A percentile compares a stretch with the other conserved stretches of the same genome.
phyloP scores from a whole-genome alignment of 2,329 filamentous ascomycete species.

The Fusarium hainanense region DNA sequence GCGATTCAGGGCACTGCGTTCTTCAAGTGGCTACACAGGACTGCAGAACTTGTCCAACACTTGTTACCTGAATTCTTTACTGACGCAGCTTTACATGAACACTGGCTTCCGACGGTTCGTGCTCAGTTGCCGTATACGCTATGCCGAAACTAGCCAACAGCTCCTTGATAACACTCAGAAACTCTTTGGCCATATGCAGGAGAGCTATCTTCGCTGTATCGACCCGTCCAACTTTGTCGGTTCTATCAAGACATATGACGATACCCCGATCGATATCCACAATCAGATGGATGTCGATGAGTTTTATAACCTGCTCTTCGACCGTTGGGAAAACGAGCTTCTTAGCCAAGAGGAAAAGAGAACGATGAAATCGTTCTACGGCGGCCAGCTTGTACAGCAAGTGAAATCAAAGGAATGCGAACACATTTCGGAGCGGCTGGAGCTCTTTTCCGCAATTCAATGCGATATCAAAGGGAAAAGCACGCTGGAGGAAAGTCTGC shows the following conservation, averaged over 20 bases:
- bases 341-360: slow-evolving; percentile 74
- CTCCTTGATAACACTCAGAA: slow-evolving; percentile 82
- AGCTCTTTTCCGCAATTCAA: slow-evolving; percentile 93
- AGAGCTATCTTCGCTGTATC: slow-evolving; percentile 77
- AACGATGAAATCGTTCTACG: slow-evolving; percentile 84
- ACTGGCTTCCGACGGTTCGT: slow-evolving; percentile 87
- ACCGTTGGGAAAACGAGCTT: slow-evolving; percentile 89
- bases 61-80: slow-evolving; percentile 94
- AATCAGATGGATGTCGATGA: slow-evolving; percentile 99
- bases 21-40: slow-evolving; percentile 85
- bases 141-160: slow-evolving; percentile 67
- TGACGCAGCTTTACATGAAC: slow-evolving; percentile 98
- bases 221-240: slow-evolving; percentile 79
- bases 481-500: slow-evolving; percentile 84
- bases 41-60: slow-evolving; percentile 94
- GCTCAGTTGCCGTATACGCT: slow-evolving; percentile 69
- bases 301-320: slow-evolving; percentile 94
- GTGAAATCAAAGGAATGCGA: slow-evolving; percentile 94
- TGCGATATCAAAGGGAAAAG: slow-evolving; percentile 95
- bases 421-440: slow-evolving; percentile 90
- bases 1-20: slow-evolving; percentile 74
- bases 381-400: slow-evolving; percentile 91
- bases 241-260: slow-evolving; percentile 85
- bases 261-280: slow-evolving; percentile 83
- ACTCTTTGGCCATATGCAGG: slow-evolving; percentile 88